A percentile compares a stretch with the other conserved stretches of the same genome.
These are phyloP conservation scores for Xylaria hypoxylon DNA, from an alignment of 2,329 filamentous ascomycete species.

Conservation along the genomic window DNA sequence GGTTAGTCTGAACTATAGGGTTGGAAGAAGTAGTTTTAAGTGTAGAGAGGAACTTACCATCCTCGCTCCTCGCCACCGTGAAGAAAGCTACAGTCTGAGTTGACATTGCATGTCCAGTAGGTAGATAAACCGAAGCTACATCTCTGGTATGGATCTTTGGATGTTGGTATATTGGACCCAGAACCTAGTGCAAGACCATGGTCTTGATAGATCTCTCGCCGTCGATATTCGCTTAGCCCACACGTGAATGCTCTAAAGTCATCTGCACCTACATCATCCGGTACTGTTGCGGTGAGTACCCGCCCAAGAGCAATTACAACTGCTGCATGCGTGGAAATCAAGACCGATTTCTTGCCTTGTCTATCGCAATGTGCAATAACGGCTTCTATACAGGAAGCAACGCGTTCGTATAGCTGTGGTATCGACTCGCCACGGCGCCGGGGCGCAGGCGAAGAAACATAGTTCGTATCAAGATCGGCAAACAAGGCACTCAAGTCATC, in stretches of 20 bases:
- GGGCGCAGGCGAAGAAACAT: slow-evolving; percentile 75
- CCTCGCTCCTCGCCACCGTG: slow-evolving; percentile 84
- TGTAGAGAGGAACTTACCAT: slow-evolving; percentile 70
- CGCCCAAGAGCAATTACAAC: slow-evolving; percentile 88
- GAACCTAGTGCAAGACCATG: slow-evolving; percentile 48
- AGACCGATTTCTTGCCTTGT: slow-evolving; percentile 75
- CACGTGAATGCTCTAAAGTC: slow-evolving; percentile 91
- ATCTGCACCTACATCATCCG: slow-evolving; percentile 75
- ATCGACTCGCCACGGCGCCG: slow-evolving; percentile 81
- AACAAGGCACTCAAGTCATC: slow-evolving; percentile 75
- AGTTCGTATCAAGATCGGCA: slow-evolving; percentile 67
- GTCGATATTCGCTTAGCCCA: slow-evolving; percentile 75
- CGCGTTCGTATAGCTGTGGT: slow-evolving; percentile 80
- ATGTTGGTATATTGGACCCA: slow-evolving; percentile 44
- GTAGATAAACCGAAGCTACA: slow-evolving; percentile 71
- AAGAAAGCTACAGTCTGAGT: slow-evolving; percentile 89
- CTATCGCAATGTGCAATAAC: slow-evolving; percentile 80
- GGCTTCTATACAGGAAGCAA: slow-evolving; percentile 74
- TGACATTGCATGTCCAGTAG: slow-evolving; percentile 82
- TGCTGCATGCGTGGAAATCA: slow-evolving; percentile 92
- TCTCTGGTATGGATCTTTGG: slow-evolving; percentile 55
- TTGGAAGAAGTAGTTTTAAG: slow-evolving; percentile 27
- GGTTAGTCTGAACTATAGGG: slow-evolving; percentile 35
- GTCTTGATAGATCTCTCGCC: slow-evolving; percentile 37
- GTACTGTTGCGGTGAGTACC: slow-evolving; percentile 81